phyloP scores from a whole-genome alignment of 148 eudicot genomes.

The Diospyros lotus region DNA sequence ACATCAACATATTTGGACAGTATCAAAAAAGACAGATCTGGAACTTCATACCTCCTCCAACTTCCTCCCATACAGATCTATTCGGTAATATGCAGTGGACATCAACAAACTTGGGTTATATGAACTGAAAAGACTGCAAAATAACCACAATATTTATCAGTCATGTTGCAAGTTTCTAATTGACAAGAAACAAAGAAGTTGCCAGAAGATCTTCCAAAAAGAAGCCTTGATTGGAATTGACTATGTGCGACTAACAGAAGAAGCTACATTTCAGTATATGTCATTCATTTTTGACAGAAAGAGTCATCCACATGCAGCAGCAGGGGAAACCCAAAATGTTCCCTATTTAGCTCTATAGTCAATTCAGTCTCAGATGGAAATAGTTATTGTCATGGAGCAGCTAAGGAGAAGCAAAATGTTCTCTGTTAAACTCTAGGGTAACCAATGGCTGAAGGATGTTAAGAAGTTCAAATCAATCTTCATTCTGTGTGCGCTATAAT shows the following conservation, averaged over 20 bases:
- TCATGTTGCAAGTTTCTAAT: not conserved
- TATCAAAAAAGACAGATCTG: conserved; percentile 7
- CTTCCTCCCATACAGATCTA: conserved; percentile 71
- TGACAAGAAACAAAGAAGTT: not conserved
- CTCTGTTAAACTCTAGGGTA: not conserved
- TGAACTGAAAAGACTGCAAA: conserved; percentile 77
- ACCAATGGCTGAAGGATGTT: not conserved
- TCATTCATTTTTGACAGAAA: not conserved
- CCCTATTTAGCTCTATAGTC: not conserved
- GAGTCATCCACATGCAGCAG: not conserved
- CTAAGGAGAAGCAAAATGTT: not conserved
- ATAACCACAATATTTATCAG: not conserved
- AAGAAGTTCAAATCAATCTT: not conserved
- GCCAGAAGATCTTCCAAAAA: not conserved
- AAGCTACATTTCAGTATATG: not conserved
- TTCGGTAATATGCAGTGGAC: conserved; percentile 92
- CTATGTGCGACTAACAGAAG: not conserved
- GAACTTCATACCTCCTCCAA: conserved; percentile 67
- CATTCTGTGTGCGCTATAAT: not conserved
- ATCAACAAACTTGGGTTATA: conserved; percentile 71
- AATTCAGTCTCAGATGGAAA: not conserved
- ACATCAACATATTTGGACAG: not conserved
- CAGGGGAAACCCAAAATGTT: not conserved
- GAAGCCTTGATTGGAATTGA: not conserved
- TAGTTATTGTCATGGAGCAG: not conserved